Conservation (phyloP, 2,329 filamentous ascomycete species). For the Pleurostoma richardsiae region DNA sequence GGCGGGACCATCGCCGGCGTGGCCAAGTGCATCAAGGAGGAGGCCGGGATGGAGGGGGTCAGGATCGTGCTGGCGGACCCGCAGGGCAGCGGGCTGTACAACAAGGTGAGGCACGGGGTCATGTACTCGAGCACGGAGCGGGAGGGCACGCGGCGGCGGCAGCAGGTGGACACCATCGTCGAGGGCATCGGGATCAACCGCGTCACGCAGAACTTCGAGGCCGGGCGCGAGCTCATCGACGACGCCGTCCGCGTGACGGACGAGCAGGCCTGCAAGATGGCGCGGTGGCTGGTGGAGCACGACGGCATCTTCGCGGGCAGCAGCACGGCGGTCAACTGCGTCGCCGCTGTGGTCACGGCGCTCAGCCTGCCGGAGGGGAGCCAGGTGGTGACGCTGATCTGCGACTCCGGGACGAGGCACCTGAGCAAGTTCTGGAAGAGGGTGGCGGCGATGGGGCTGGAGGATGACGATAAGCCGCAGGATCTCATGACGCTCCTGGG, state of each 20-base stretch:
- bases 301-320: constrained; percentile 94
- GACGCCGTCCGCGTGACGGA: constrained; percentile 88
- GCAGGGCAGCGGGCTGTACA: constrained; percentile 88
- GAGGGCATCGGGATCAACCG: constrained; percentile 96
- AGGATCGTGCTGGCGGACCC: constrained; percentile 85
- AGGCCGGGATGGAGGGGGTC: constrained; percentile 46
- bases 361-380: constrained; percentile 56
- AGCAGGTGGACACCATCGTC: constrained; percentile 93
- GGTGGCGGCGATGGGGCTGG: constrained; percentile 63
- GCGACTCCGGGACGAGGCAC: constrained; percentile 78
- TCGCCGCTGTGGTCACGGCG: constrained; percentile 67
- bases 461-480: constrained; percentile 45
- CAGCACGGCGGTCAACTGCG: constrained; percentile 95
- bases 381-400: constrained; percentile 75
- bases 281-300: constrained; percentile 91
- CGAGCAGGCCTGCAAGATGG: constrained; percentile 86
- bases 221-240: constrained; percentile 78
- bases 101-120: constrained; percentile 86
- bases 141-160: constrained; percentile 82
- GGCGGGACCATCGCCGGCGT: constrained; percentile 91
- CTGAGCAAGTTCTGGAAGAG: constrained; percentile 81
- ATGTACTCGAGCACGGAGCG: constrained; percentile 89
- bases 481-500: constrained; percentile 47
- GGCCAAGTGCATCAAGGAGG: constrained; percentile 74
- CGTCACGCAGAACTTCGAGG: constrained; percentile 89